A percentile compares a stretch with the other conserved stretches of the same genome.
Evolutionary conservation across 1,139 yeast species (phyloP).

Genomic region (Sugiyamaella neomexicana): DNA sequence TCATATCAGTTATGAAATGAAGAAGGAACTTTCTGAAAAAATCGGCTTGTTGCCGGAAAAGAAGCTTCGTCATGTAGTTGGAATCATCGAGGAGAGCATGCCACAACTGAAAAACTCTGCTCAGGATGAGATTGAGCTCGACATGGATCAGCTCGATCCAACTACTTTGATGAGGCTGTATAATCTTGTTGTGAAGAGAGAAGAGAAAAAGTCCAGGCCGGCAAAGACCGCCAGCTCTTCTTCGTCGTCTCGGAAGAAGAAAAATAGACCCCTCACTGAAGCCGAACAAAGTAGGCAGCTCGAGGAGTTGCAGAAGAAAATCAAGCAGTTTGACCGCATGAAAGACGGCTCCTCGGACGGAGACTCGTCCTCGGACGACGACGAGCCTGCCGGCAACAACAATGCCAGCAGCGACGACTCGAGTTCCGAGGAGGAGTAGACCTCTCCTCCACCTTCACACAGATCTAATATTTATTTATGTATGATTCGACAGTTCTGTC

Average conservation of each 20-base stretch:
- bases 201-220: slow-evolving; percentile 44
- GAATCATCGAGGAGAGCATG: slow-evolving; percentile 83
- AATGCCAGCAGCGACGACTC: slow-evolving; percentile 32
- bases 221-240: slow-evolving; percentile 26
- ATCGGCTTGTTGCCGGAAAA: slow-evolving; percentile 73
- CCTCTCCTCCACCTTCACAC: background rate
- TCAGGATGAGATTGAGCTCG: slow-evolving; percentile 90
- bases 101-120: slow-evolving; percentile 70
- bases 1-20: slow-evolving; percentile 82
- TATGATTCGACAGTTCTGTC: slow-evolving; percentile 12
- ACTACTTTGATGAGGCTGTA: slow-evolving; percentile 79
- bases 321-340: slow-evolving; percentile 67
- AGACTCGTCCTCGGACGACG: slow-evolving; percentile 29
- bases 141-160: slow-evolving; percentile 90
- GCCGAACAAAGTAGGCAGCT: slow-evolving; percentile 76
- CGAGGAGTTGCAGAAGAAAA: slow-evolving; percentile 78
- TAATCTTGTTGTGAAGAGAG: slow-evolving; percentile 67
- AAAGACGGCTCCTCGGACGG: slow-evolving; percentile 28
- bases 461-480: slow-evolving; percentile 14
- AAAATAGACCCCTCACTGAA: slow-evolving; percentile 57
- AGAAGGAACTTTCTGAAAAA: slow-evolving; percentile 86
- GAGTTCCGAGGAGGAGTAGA: slow-evolving; percentile 39
- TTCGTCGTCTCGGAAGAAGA: slow-evolving; percentile 47
- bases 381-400: slow-evolving; percentile 27
- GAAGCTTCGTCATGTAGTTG: slow-evolving; percentile 78